Conservation (phyloP, 345 rosid genomes). For the Pugionium cornutum region DNA sequence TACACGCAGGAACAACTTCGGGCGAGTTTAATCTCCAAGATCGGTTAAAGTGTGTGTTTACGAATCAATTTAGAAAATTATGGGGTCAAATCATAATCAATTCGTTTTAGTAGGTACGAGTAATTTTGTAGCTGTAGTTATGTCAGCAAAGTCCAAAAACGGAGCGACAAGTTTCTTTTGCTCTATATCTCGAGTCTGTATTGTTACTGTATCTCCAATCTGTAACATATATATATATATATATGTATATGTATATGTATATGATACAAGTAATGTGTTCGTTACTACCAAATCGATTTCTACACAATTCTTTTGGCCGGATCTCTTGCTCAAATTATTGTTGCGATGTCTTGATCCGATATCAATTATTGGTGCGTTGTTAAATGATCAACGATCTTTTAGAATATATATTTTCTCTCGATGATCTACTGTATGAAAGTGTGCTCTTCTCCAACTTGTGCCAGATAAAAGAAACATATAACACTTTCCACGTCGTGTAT, state of each 20-base stretch:
- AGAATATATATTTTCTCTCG: too few species aligned
- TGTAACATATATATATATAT: conserved; percentile 20
- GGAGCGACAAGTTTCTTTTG: conserved; percentile 29
- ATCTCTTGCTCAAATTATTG: too few species aligned
- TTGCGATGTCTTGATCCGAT: too few species aligned
- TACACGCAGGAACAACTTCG: conserved; percentile 90
- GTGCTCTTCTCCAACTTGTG: too few species aligned
- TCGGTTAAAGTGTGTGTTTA: conserved; percentile 43
- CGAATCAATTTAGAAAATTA: neutral
- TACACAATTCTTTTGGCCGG: neutral
- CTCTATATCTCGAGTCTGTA: neutral
- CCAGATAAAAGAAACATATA: too few species aligned
- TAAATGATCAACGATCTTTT: too few species aligned
- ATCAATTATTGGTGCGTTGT: too few species aligned
- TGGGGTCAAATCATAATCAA: conserved; percentile 25
- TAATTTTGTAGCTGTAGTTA: conserved; percentile 36
- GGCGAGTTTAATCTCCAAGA: conserved; percentile 59
- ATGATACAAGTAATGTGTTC: conserved; percentile 3
- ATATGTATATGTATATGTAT: conserved; percentile 20
- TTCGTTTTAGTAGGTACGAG: conserved; percentile 17
- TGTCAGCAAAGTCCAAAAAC: neutral
- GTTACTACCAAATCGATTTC: conserved; percentile 4
- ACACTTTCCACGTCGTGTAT: too few species aligned
- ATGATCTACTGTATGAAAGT: too few species aligned
- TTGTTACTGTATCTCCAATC: conserved; percentile 15